These are phyloP conservation scores for Ogataea haglerorum DNA, from an alignment of 805 yeast genomes.

Conservation along the genomic window DNA sequence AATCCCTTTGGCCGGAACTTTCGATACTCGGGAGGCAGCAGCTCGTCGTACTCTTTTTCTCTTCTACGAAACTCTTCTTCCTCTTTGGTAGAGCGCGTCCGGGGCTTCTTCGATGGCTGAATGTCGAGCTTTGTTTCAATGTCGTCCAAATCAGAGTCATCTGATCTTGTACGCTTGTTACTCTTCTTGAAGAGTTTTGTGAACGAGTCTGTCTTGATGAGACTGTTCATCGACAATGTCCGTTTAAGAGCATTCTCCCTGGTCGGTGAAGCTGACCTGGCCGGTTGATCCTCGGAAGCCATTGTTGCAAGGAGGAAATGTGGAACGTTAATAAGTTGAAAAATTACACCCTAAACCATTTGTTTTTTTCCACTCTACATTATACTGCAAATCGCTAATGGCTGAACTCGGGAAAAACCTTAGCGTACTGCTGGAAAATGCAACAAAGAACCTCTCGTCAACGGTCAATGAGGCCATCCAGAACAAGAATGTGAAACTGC, in stretches of 20 bases:
- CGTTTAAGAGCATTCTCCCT: slow-evolving; percentile 10
- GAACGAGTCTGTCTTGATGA: slow-evolving; percentile 23
- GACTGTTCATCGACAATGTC: slow-evolving; percentile 16
- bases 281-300: slow-evolving; percentile 3
- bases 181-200: slow-evolving; percentile 22
- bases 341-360: slow-evolving; percentile 1
- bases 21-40: slow-evolving; percentile 64
- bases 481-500: slow-evolving; percentile 14
- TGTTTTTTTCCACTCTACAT: background rate
- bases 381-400: slow-evolving; percentile 8
- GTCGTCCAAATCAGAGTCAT: slow-evolving; percentile 14
- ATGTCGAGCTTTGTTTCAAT: slow-evolving; percentile 1
- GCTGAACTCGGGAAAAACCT: slow-evolving; percentile 34
- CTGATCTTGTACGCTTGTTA: slow-evolving; percentile 14
- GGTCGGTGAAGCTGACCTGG: background rate
- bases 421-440: slow-evolving; percentile 74
- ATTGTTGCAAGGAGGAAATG: background rate
- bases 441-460: slow-evolving; percentile 72
- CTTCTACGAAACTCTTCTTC: slow-evolving; percentile 32
- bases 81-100: slow-evolving; percentile 18
- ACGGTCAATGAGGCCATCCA: slow-evolving; percentile 76
- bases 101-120: slow-evolving; percentile 14
- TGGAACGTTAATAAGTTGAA: slow-evolving; percentile 1
- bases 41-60: slow-evolving; percentile 61
- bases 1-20: slow-evolving; percentile 80